Percentiles rank a stretch among this genome's conserved stretches.
Conservation (phyloP, 306 rosid genomes). For the Biancaea sappan region DNA sequence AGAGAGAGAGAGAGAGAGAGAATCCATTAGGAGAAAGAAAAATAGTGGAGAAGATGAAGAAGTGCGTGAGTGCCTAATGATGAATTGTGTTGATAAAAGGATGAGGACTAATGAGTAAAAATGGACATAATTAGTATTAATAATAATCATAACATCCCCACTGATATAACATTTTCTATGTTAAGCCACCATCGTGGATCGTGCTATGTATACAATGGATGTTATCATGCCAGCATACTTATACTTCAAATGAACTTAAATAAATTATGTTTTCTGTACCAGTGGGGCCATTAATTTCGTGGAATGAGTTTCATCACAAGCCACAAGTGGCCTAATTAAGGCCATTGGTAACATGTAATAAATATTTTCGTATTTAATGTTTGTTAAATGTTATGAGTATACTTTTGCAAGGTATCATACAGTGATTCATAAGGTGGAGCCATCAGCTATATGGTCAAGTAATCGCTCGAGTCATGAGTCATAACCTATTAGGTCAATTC, state of each 20-base stretch:
- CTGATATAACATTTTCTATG: slow-evolving; percentile 11
- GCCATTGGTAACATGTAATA: too few relatives aligned
- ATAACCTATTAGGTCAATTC: too few relatives aligned
- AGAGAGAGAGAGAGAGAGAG: not conserved
- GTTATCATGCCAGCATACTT: slow-evolving; percentile 35
- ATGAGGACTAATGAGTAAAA: slow-evolving; percentile 38
- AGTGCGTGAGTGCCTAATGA: slow-evolving; percentile 39
- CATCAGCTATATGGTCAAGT: too few relatives aligned
- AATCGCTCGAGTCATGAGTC: too few relatives aligned
- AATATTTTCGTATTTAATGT: too few relatives aligned
- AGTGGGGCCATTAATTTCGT: too few relatives aligned
- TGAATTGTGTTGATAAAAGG: slow-evolving; percentile 50
- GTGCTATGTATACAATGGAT: not conserved
- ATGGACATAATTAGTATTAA: slow-evolving; percentile 39
- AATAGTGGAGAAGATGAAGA: slow-evolving; percentile 18
- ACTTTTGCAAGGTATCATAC: too few relatives aligned
- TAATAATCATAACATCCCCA: slow-evolving; percentile 40
- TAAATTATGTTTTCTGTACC: not conserved
- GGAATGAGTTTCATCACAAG: too few relatives aligned
- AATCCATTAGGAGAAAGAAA: not conserved
- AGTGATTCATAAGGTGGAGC: too few relatives aligned
- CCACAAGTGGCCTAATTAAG: too few relatives aligned
- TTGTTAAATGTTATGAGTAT: too few relatives aligned
- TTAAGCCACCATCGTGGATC: not conserved
- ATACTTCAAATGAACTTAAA: slow-evolving; percentile 35